phyloP scores from a whole-genome alignment of 352 stramenopile species.

The Phytophthora chlamydospora region DNA sequence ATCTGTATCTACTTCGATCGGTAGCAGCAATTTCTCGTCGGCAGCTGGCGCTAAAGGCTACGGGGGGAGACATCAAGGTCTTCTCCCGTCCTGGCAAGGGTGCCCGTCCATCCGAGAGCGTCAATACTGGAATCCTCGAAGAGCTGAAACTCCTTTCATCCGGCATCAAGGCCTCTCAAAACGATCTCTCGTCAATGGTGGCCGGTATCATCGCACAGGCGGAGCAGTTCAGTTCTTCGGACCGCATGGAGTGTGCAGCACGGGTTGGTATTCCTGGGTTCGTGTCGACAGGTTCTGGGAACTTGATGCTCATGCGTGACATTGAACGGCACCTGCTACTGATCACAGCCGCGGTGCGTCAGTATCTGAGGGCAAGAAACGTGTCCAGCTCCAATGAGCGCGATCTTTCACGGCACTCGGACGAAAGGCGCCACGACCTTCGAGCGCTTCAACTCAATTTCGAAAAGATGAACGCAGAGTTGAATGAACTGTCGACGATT shows the following conservation, averaged over 20 bases:
- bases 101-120: too few relatives aligned
- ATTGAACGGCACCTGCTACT: slow-evolving; percentile 26
- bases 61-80: slow-evolving; percentile 1
- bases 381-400: not conserved
- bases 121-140: slow-evolving; percentile 5
- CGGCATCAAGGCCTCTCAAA: slow-evolving; percentile 26
- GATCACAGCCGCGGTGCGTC: slow-evolving; percentile 19
- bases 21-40: slow-evolving; percentile 23
- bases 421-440: slow-evolving; percentile 4
- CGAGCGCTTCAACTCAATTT: slow-evolving; percentile 25
- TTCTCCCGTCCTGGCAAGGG: slow-evolving; percentile 7
- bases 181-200: slow-evolving; percentile 32
- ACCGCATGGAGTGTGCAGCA: slow-evolving; percentile 10
- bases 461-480: slow-evolving; percentile 29
- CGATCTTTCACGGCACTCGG: too few relatives aligned
- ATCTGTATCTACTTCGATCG: slow-evolving; percentile 28
- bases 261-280: slow-evolving; percentile 24
- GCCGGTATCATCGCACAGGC: slow-evolving; percentile 25
- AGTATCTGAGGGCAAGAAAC: slow-evolving; percentile 21
- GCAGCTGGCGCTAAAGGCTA: slow-evolving; percentile 9
- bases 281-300: slow-evolving; percentile 20
- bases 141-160: slow-evolving; percentile 13
- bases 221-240: slow-evolving; percentile 3
- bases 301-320: slow-evolving; percentile 26
- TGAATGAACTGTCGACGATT: slow-evolving; percentile 19